A percentile compares a stretch with the other conserved stretches of the same genome.
These are phyloP conservation scores for Crepidotus sp. DNA, from an alignment of 1,284 basidiomycete species.

Conservation along the genomic window DNA sequence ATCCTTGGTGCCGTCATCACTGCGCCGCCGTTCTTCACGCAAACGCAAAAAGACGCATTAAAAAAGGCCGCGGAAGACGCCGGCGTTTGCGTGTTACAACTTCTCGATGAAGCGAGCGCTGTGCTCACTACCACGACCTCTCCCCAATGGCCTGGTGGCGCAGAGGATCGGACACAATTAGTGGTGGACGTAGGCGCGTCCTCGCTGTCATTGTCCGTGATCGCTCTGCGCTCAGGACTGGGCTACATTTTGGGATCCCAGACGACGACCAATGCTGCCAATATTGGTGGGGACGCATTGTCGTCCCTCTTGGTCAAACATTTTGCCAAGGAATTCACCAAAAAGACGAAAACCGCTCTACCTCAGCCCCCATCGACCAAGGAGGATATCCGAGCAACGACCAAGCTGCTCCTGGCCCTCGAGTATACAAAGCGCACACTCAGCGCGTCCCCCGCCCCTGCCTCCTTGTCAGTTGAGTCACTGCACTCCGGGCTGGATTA, in stretches of 20 bases:
- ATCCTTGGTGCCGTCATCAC: slow-evolving; percentile 81
- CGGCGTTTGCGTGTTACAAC: slow-evolving; percentile 76
- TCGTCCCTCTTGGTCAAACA: slow-evolving; percentile 72
- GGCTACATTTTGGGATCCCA: slow-evolving; percentile 49
- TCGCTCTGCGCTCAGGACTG: slow-evolving; percentile 62
- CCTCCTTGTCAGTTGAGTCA: slow-evolving; percentile 88
- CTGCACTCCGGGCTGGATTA: slow-evolving; percentile 94
- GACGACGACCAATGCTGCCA: slow-evolving; percentile 44
- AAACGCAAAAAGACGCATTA: slow-evolving; percentile 64
- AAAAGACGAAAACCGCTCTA: slow-evolving; percentile 85
- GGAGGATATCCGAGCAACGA: slow-evolving; percentile 78
- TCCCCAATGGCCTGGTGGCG: slow-evolving; percentile 30
- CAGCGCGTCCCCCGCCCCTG: slow-evolving; percentile 79
- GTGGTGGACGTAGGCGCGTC: slow-evolving; percentile 67
- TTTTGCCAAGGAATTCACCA: slow-evolving; percentile 95
- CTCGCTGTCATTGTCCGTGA: slow-evolving; percentile 49
- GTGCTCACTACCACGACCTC: slow-evolving; percentile 54
- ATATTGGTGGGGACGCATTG: slow-evolving; percentile 46
- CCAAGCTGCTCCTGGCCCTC: slow-evolving; percentile 87
- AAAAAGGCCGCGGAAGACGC: slow-evolving; percentile 71
- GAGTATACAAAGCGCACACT: slow-evolving; percentile 95
- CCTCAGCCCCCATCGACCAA: slow-evolving; percentile 48
- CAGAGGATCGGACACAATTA: slow-evolving; percentile 58
- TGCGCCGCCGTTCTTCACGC: slow-evolving; percentile 71
- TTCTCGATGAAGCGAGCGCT: slow-evolving; percentile 81